phyloP scores from a whole-genome alignment of 768 basidiomycete genomes.

The Tulasnella sp. region DNA sequence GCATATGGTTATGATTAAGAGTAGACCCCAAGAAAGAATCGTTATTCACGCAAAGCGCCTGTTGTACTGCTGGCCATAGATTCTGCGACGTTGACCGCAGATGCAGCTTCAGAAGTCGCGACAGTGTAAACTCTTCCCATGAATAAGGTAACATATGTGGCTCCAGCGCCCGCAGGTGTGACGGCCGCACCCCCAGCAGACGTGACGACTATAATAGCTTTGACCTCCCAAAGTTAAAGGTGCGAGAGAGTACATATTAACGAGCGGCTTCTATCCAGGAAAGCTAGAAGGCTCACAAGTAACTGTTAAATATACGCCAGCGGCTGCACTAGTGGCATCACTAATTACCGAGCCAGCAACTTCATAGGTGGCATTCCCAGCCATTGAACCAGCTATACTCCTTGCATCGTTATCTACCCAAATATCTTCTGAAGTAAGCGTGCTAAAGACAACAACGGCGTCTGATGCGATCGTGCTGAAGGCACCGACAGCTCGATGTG shows the following conservation, averaged over 20 bases:
- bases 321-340: not conserved
- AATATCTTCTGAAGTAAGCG: too few species aligned
- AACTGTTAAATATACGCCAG: conserved; percentile 26
- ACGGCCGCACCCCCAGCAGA: conserved; percentile 48
- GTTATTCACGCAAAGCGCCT: not conserved
- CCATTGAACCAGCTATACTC: too few species aligned
- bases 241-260: not conserved
- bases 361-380: too few species aligned
- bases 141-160: conserved; percentile 35
- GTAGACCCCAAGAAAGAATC: not conserved
- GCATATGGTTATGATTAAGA: too few species aligned
- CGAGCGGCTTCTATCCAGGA: too few species aligned
- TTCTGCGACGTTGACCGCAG: too few species aligned
- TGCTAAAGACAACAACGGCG: too few species aligned
- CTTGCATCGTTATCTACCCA: too few species aligned
- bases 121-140: conserved; percentile 46
- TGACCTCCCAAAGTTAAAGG: conserved; percentile 41
- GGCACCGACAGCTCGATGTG: too few species aligned
- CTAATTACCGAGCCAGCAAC: too few species aligned
- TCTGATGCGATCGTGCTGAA: too few species aligned
- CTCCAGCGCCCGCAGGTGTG: conserved; percentile 42
- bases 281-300: too few species aligned
- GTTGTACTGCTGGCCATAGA: conserved; percentile 5
- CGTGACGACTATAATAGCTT: conserved; percentile 45
- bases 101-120: conserved; percentile 23